These are phyloP conservation scores for Ophiostoma angusticollis DNA, from an alignment of 2,329 filamentous ascomycete genomes.

Conservation along the genomic window DNA sequence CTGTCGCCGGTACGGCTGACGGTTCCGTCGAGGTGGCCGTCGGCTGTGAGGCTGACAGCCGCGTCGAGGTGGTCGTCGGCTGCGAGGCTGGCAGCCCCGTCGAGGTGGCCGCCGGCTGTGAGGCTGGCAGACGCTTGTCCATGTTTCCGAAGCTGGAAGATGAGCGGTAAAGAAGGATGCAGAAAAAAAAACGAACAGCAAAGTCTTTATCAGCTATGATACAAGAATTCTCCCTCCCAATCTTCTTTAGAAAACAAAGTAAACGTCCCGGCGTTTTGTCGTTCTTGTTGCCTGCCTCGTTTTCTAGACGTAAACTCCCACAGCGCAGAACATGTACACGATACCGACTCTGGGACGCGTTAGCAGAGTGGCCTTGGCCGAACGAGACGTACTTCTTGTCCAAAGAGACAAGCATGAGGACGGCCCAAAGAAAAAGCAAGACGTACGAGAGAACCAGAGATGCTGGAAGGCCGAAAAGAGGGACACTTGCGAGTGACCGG, in stretches of 20 bases:
- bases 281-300: not conserved
- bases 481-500: conserved; percentile 65
- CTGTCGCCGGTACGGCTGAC: conserved; percentile 60
- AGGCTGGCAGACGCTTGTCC: conserved; percentile 49
- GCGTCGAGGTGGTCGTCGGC: conserved; percentile 64
- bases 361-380: not conserved
- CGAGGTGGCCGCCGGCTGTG: conserved; percentile 65
- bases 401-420: not conserved
- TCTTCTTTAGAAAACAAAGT: too few relatives aligned
- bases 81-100: conserved; percentile 62
- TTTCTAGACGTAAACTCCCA: conserved; percentile 94
- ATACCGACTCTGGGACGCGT: conserved; percentile 59
- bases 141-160: not conserved
- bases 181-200: conserved; percentile 1
- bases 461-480: conserved; percentile 70
- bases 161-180: not conserved
- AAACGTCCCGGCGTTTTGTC: too few relatives aligned
- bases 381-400: too few relatives aligned
- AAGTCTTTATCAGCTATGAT: conserved; percentile 23
- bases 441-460: conserved; percentile 82
- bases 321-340: conserved; percentile 97
- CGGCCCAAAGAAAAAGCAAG: conserved; percentile 7
- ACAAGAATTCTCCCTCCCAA: too few relatives aligned
- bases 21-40: conserved; percentile 60
- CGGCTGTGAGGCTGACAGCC: conserved; percentile 61